Conservation (phyloP, 352 stramenopile species). For the Phytophthora tubulina region DNA sequence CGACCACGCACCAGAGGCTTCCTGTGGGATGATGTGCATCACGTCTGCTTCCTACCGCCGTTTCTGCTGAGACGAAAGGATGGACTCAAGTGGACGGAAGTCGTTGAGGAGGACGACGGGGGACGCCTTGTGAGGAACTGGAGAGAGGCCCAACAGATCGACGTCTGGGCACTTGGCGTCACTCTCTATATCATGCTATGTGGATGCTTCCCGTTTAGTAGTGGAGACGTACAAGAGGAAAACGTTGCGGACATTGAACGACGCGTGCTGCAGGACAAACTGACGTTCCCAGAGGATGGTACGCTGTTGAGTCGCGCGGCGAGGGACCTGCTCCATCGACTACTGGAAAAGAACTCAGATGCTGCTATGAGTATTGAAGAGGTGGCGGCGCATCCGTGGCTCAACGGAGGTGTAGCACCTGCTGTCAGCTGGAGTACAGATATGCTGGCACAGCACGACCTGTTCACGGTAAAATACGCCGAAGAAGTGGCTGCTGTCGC, state of each 20-base stretch:
- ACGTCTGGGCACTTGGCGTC: slow-evolving; percentile 80
- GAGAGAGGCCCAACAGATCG: slow-evolving; percentile 70
- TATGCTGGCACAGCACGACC: slow-evolving; percentile 48
- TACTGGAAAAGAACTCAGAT: slow-evolving; percentile 66
- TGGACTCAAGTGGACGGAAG: slow-evolving; percentile 5
- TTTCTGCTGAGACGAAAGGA: slow-evolving; percentile 51
- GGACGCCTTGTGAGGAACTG: slow-evolving; percentile 48
- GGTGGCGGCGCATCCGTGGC: slow-evolving; percentile 71
- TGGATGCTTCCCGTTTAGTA: slow-evolving; percentile 64
- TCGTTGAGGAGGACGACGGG: slow-evolving; percentile 20
- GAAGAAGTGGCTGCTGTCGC: slow-evolving; percentile 50
- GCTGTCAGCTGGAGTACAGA: slow-evolving; percentile 56
- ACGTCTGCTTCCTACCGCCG: slow-evolving; percentile 73
- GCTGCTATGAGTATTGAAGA: slow-evolving; percentile 69
- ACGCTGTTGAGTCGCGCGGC: slow-evolving; percentile 68
- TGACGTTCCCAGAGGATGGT: slow-evolving; percentile 46
- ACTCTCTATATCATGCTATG: slow-evolving; percentile 80
- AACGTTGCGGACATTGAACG: slow-evolving; percentile 38
- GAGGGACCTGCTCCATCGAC: slow-evolving; percentile 61
- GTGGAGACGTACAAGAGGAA: slow-evolving; percentile 21
- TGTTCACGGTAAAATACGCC: slow-evolving; percentile 58
- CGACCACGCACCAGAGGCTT: slow-evolving; percentile 34
- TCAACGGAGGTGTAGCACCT: slow-evolving; percentile 59
- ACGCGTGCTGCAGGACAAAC: slow-evolving; percentile 36
- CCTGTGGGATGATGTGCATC: slow-evolving; percentile 68